A percentile compares a stretch with the other conserved stretches of the same genome.
Evolutionary conservation across 192 early-diverging fungal species (phyloP).

Genomic region (Coemansia sp.): DNA sequence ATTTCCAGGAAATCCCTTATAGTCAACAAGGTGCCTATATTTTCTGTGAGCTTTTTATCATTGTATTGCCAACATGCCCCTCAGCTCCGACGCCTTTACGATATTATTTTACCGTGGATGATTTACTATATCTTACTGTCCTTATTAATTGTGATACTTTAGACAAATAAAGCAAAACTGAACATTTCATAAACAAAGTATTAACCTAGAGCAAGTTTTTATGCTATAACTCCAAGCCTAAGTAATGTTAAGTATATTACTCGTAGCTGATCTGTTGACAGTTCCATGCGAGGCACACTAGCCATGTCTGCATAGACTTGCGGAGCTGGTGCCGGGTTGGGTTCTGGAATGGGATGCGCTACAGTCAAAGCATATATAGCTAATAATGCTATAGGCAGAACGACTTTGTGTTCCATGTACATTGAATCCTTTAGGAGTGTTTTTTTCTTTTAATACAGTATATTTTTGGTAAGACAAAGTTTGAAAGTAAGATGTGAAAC

Average conservation of each 20-base stretch:
- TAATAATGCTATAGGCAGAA: neutral
- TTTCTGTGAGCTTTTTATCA: neutral
- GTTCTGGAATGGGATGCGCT: conserved; percentile 6
- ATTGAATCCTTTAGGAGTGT: neutral
- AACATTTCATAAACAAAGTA: neutral
- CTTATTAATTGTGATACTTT: neutral
- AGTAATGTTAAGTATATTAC: neutral
- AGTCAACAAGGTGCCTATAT: neutral
- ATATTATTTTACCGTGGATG: neutral
- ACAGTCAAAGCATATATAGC: neutral
- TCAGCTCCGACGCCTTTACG: neutral
- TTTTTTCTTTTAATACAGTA: neutral
- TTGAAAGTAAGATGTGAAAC: neutral
- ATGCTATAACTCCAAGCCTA: neutral
- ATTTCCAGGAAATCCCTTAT: neutral
- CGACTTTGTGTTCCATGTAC: neutral
- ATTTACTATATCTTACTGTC: neutral
- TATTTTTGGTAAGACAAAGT: neutral
- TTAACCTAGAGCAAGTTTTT: neutral
- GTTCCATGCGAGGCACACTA: neutral
- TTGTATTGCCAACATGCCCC: neutral
- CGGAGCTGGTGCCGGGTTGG: conserved; percentile 8
- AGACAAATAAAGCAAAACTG: neutral
- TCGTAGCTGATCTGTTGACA: neutral
- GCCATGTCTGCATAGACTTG: conserved; percentile 7